These are phyloP conservation scores for Saturnispora quitensis DNA, from an alignment of 805 yeast species.

Conservation along the genomic window DNA sequence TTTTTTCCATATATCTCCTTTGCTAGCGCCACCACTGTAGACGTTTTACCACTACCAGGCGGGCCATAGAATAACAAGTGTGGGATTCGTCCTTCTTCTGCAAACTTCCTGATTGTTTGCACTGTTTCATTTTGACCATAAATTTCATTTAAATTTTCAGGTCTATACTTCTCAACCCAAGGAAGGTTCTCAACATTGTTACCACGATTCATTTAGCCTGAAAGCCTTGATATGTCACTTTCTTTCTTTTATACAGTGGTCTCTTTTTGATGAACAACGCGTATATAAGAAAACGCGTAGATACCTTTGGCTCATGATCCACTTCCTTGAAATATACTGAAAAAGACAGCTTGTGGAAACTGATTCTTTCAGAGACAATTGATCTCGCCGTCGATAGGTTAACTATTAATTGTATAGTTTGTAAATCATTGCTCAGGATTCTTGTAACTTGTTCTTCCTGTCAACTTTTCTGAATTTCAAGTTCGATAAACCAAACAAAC, in stretches of 20 bases:
- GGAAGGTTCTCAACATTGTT: constrained; percentile 45
- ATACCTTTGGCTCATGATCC: neutral
- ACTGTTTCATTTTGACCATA: constrained; percentile 88
- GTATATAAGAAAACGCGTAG: neutral
- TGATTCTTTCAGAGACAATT: too few relatives aligned
- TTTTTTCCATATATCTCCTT: constrained; percentile 75
- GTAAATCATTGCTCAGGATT: too few relatives aligned
- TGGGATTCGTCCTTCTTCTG: constrained; percentile 74
- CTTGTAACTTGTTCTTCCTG: too few relatives aligned
- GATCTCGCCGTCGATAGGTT: too few relatives aligned
- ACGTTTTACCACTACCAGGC: constrained; percentile 90
- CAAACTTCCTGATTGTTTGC: constrained; percentile 75
- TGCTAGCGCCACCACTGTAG: constrained; percentile 82
- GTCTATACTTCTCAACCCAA: constrained; percentile 96
- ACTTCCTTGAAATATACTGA: too few relatives aligned
- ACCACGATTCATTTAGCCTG: constrained; percentile 1
- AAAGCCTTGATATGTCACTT: neutral
- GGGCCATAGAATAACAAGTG: constrained; percentile 93
- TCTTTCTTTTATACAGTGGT: neutral
- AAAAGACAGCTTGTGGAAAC: too few relatives aligned
- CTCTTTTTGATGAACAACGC: neutral
- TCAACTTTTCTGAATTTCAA: too few relatives aligned
- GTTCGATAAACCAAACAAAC: too few relatives aligned
- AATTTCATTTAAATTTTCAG: constrained; percentile 72
- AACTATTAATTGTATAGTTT: too few relatives aligned